A percentile compares a stretch with the other conserved stretches of the same genome.
Conservation (phyloP, 2,329 filamentous ascomycete genomes). For the Aspergillus ustus region DNA sequence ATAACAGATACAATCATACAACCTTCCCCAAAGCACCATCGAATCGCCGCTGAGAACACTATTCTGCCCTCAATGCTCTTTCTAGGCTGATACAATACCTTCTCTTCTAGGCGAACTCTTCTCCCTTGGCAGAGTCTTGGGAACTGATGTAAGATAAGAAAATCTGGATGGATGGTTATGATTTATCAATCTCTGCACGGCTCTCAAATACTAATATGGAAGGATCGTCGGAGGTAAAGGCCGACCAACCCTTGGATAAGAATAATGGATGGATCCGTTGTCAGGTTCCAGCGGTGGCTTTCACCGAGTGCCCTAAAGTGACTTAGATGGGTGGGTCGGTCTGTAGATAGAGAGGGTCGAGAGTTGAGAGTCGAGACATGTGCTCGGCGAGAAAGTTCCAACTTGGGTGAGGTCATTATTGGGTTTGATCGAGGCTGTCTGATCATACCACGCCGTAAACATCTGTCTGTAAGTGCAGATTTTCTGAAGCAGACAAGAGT, state of each 20-base stretch:
- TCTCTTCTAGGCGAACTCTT: not conserved
- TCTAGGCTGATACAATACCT: not conserved
- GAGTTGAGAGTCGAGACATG: not conserved
- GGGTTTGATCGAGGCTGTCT: not conserved
- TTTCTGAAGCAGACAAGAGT: no score
- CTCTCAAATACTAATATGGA: not conserved
- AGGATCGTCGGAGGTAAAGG: not conserved
- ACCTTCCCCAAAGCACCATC: no score
- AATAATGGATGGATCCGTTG: not conserved
- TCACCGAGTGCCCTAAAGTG: slow-evolving; percentile 12
- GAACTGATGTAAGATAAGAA: not conserved
- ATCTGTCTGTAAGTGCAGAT: not conserved
- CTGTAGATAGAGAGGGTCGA: no score
- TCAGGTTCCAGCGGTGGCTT: not conserved
- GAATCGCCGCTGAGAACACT: not conserved
- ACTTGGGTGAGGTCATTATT: not conserved
- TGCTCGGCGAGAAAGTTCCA: slow-evolving; percentile 2
- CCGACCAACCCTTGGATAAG: not conserved
- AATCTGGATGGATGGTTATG: not conserved
- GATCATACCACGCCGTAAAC: not conserved
- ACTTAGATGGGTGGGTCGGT: slow-evolving; percentile 9
- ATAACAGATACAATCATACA: not conserved
- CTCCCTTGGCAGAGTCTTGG: not conserved
- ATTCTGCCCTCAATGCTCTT: no score
- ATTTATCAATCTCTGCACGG: not conserved